phyloP scores from a whole-genome alignment of 306 rosid species.

The Quercus dentata region DNA sequence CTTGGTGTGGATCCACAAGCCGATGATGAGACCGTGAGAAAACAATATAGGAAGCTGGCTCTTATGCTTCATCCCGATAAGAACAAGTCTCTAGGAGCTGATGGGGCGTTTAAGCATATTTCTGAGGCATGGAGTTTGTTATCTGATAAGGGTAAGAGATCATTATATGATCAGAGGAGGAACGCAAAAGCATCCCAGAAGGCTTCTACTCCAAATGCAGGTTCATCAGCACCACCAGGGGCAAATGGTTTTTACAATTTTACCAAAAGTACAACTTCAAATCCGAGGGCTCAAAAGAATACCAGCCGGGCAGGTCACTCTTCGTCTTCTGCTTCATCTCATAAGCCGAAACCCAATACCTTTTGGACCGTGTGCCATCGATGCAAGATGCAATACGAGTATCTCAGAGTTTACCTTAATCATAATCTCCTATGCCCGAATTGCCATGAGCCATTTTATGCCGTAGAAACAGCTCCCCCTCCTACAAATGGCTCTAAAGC shows the following conservation, averaged over 20 bases:
- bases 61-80: constrained; percentile 93
- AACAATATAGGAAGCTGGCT: constrained; percentile 81
- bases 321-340: constrained; percentile 49
- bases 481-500: constrained; percentile 63
- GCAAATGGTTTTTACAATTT: constrained; percentile 57
- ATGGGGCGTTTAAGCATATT: constrained; percentile 84
- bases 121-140: constrained; percentile 92
- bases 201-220: constrained; percentile 35
- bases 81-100: constrained; percentile 85
- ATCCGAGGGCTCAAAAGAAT: constrained; percentile 49
- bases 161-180: constrained; percentile 58
- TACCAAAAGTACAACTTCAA: constrained; percentile 48
- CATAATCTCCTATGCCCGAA: constrained; percentile 92
- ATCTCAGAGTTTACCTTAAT: constrained; percentile 78
- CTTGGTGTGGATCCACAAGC: constrained; percentile 67
- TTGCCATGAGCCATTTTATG: constrained; percentile 81
- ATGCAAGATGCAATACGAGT: constrained; percentile 97
- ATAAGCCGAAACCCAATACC: constrained; percentile 55
- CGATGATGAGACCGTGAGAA: constrained; percentile 71
- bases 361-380: constrained; percentile 89
- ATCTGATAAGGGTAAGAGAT: constrained; percentile 63
- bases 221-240: constrained; percentile 45
- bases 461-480: constrained; percentile 79
- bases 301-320: constrained; percentile 37
- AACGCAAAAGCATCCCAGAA: constrained; percentile 37